A percentile compares a stretch with the other conserved stretches of the same genome.
Evolutionary conservation across 768 basidiomycete species (phyloP).

Genomic region (Lentinula raphanica): DNA sequence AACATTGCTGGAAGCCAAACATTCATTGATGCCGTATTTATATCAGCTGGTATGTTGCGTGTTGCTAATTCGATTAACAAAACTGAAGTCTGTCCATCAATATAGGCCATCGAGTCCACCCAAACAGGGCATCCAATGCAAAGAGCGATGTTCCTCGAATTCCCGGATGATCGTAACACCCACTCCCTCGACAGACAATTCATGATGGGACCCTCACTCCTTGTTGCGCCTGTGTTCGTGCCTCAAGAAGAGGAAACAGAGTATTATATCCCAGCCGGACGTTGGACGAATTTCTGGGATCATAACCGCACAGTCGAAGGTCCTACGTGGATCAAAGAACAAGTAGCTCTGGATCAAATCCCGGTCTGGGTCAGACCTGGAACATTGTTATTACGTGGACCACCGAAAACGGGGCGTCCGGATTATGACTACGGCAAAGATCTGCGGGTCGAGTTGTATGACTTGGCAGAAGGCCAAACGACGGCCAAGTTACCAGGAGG

Average conservation of each 20-base stretch:
- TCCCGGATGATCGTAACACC: constrained; percentile 52
- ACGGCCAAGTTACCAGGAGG: constrained; percentile 34
- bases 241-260: constrained; percentile 47
- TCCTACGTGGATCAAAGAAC: constrained; percentile 57
- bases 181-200: constrained; percentile 50
- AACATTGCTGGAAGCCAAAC: constrained; percentile 55
- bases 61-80: background rate
- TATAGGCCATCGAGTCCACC: constrained; percentile 48
- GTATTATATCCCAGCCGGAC: constrained; percentile 57
- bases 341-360: constrained; percentile 57
- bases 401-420: constrained; percentile 42
- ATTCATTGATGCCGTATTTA: constrained; percentile 72
- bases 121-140: constrained; percentile 50
- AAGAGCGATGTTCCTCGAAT: constrained; percentile 66
- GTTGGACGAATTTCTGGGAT: constrained; percentile 59
- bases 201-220: constrained; percentile 46
- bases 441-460: constrained; percentile 51
- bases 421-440: constrained; percentile 54
- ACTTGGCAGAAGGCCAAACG: constrained; percentile 42
- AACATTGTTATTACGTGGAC: constrained; percentile 55
- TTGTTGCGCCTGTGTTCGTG: constrained; percentile 60
- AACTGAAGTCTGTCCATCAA: background rate
- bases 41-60: constrained; percentile 41
- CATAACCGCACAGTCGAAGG: constrained; percentile 49
- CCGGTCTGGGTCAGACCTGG: constrained; percentile 64